Conservation (phyloP, 371 early-diverging fungal species). For the Polyrhizophydium stewartii region DNA sequence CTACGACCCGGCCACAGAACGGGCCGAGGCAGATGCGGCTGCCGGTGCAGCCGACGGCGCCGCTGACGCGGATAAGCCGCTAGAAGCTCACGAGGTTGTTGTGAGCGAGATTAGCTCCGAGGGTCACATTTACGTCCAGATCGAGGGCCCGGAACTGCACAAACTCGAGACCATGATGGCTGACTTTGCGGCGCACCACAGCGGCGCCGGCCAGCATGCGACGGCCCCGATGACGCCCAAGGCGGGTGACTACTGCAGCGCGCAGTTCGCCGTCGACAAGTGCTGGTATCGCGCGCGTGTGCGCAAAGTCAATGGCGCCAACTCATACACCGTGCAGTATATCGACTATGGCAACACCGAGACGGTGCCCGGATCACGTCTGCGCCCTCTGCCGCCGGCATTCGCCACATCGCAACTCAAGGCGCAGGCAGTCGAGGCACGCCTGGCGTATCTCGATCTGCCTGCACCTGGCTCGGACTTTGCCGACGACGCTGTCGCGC, state of each 20-base stretch:
- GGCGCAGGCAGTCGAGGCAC: constrained; percentile 79
- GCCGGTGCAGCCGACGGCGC: not conserved
- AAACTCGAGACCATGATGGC: constrained; percentile 80
- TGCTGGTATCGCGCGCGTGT: constrained; percentile 89
- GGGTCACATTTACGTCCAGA: constrained; percentile 71
- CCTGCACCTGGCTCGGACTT: constrained; percentile 67
- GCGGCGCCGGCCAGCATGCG: constrained; percentile 5
- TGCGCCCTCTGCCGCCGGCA: constrained; percentile 32
- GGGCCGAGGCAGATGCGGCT: not conserved
- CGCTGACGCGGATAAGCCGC: constrained; percentile 2
- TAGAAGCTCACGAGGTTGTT: constrained; percentile 55
- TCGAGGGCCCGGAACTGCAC: constrained; percentile 59
- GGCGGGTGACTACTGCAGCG: constrained; percentile 67
- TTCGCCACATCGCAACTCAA: constrained; percentile 40
- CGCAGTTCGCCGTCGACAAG: constrained; percentile 83
- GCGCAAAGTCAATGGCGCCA: constrained; percentile 55
- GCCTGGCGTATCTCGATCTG: constrained; percentile 73
- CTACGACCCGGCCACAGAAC: constrained; percentile 15
- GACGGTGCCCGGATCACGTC: constrained; percentile 28
- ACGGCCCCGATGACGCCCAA: constrained; percentile 54
- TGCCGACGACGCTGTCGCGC: constrained; percentile 67
- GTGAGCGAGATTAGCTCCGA: constrained; percentile 78
- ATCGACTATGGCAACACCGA: constrained; percentile 88
- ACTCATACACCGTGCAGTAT: constrained; percentile 67
- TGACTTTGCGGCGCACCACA: constrained; percentile 66